A percentile compares a stretch with the other conserved stretches of the same genome.
Conservation (phyloP, 2,329 filamentous ascomycete genomes). For the Bipolaris zeicola region DNA sequence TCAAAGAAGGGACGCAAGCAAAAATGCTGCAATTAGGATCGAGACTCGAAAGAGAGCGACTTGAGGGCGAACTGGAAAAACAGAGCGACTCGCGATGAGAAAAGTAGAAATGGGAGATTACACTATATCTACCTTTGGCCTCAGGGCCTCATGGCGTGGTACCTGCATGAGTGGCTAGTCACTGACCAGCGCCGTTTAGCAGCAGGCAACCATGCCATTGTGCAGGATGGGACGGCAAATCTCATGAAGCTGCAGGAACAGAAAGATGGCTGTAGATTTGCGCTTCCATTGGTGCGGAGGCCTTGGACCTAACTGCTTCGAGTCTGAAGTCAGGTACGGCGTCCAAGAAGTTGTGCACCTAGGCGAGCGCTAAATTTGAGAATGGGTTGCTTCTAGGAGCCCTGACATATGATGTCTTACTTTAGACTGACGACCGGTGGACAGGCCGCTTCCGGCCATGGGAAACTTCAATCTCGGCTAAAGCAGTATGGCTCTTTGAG, state of each 20-base stretch:
- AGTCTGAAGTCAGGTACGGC: constrained; percentile 16
- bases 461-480: constrained; percentile 37
- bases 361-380: constrained; percentile 27
- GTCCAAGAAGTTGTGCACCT: constrained; percentile 21
- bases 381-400: constrained; percentile 18
- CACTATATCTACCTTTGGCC: constrained; percentile 27
- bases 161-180: constrained; percentile 35
- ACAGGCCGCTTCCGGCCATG: constrained; percentile 20
- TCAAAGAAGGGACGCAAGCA: constrained; percentile 64
- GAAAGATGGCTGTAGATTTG: constrained; percentile 6
- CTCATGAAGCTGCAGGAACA: constrained; percentile 33
- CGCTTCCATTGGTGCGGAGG: constrained; percentile 22
- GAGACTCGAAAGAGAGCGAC: constrained; percentile 41
- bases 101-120: constrained; percentile 39
- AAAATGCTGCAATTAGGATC: constrained; percentile 44
- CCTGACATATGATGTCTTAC: constrained; percentile 23
- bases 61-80: constrained; percentile 25
- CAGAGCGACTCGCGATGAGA: constrained; percentile 27
- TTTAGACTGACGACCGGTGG: constrained; percentile 30
- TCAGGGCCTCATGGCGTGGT: constrained; percentile 16
- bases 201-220: constrained; percentile 35
- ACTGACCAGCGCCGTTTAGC: constrained; percentile 23
- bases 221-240: constrained; percentile 26
- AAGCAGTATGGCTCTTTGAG: constrained; percentile 8
- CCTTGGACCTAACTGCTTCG: constrained; percentile 23